Conservation (phyloP, 2,329 filamentous ascomycete species). For the Fusarium armeniacum region DNA sequence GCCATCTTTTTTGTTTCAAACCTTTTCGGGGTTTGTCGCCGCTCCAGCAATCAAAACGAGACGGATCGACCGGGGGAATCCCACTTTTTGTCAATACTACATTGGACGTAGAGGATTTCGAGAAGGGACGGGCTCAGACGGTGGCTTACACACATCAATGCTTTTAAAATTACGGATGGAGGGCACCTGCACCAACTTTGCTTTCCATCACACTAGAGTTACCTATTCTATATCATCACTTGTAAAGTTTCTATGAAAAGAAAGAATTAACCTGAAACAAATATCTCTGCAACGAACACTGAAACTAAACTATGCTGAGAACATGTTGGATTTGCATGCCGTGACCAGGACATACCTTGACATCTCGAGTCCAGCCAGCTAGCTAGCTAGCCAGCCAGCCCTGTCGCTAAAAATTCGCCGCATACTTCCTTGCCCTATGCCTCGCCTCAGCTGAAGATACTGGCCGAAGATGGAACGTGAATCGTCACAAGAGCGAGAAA, state of each 20-base stretch:
- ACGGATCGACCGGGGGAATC: conserved; percentile 24
- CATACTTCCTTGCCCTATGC: conserved; percentile 1
- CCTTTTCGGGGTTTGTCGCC: conserved; percentile 13
- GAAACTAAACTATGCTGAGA: conserved; percentile 31
- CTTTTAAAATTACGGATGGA: conserved; percentile 27
- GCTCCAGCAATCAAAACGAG: conserved; percentile 25
- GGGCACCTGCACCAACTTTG: neutral
- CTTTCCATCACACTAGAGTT: neutral
- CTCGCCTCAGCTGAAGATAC: conserved; percentile 14
- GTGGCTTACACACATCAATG: conserved; percentile 19
- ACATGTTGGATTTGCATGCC: conserved; percentile 9
- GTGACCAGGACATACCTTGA: conserved; percentile 4
- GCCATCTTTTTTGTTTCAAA: conserved; percentile 16
- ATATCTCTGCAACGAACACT: conserved; percentile 30
- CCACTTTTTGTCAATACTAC: conserved; percentile 26
- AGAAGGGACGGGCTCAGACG: conserved; percentile 9
- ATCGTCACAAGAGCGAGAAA: neutral
- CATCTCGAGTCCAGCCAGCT: neutral
- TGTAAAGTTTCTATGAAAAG: conserved; percentile 1
- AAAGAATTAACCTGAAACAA: conserved; percentile 33
- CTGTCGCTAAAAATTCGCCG: conserved; percentile 9
- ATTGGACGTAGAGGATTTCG: conserved; percentile 15
- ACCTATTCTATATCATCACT: no score
- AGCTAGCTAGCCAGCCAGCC: neutral
- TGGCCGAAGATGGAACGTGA: conserved; percentile 2